A percentile compares a stretch with the other conserved stretches of the same genome.
phyloP scores from a whole-genome alignment of 1,139 yeast genomes.

The Pichia sp. region DNA sequence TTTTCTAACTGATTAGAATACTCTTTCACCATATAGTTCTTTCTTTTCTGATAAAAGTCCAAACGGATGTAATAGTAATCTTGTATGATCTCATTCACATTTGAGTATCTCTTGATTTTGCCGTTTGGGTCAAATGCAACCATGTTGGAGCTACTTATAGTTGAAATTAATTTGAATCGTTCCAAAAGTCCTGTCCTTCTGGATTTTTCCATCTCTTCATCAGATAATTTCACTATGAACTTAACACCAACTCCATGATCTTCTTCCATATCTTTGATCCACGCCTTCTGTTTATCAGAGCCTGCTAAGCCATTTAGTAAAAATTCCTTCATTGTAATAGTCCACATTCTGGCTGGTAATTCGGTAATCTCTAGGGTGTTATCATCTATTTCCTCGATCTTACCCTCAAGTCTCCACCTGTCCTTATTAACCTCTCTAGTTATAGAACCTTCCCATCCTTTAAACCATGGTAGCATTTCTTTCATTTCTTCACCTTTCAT shows the following conservation, averaged over 20 bases:
- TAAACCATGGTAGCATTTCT: slow-evolving; percentile 89
- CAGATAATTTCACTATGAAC: slow-evolving; percentile 68
- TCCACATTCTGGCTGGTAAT: slow-evolving; percentile 91
- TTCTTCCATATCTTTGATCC: slow-evolving; percentile 95
- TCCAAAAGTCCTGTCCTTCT: slow-evolving; percentile 71
- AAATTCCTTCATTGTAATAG: slow-evolving; percentile 81
- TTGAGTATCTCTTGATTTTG: slow-evolving; percentile 75
- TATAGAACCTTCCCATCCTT: slow-evolving; percentile 89
- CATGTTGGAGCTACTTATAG: slow-evolving; percentile 78
- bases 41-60: slow-evolving; percentile 87
- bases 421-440: slow-evolving; percentile 56
- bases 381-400: slow-evolving; percentile 74
- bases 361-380: slow-evolving; percentile 86
- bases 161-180: slow-evolving; percentile 70
- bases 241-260: slow-evolving; percentile 81
- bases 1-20: slow-evolving; percentile 71
- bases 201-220: slow-evolving; percentile 81
- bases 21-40: slow-evolving; percentile 68
- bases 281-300: slow-evolving; percentile 62
- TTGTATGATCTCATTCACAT: slow-evolving; percentile 68
- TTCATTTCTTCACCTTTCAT: slow-evolving; percentile 69
- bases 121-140: slow-evolving; percentile 95
- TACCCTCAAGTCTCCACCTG: slow-evolving; percentile 71
- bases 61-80: slow-evolving; percentile 85
- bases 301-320: slow-evolving; percentile 72